Percentiles rank a stretch among this genome's conserved stretches.
Evolutionary conservation across 208 protist genomes (phyloP).

Genomic region (Angomonas ambiguus): DNA sequence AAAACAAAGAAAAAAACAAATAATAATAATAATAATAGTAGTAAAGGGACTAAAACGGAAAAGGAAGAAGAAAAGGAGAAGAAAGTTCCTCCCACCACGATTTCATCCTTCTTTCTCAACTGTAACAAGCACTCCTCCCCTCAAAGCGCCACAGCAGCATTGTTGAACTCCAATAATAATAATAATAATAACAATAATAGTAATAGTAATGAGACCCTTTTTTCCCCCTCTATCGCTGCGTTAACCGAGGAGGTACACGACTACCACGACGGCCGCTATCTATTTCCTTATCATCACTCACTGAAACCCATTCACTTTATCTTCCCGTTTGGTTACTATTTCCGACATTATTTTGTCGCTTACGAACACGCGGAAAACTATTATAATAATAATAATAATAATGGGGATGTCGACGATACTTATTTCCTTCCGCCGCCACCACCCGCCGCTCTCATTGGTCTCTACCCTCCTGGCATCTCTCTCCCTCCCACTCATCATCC

Average conservation of each 20-base stretch:
- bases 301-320: not conserved
- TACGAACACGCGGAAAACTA: not conserved
- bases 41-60: no score
- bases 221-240: not conserved
- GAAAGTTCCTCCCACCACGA: not conserved
- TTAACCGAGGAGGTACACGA: not conserved
- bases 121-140: not conserved
- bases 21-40: not conserved
- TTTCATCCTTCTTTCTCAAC: not conserved
- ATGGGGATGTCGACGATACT: not conserved
- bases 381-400: constrained; percentile 2
- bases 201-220: not conserved
- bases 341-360: not conserved
- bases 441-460: not conserved
- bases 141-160: no score
- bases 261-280: not conserved
- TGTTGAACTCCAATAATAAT: not conserved
- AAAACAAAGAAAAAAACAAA: not conserved
- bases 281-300: not conserved
- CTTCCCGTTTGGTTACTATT: not conserved
- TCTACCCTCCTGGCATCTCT: not conserved
- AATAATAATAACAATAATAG: constrained; percentile 10
- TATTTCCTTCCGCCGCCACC: not conserved
- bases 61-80: not conserved
- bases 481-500: not conserved